phyloP scores from a whole-genome alignment of 352 stramenopile species.

The Pythium brassicae region DNA sequence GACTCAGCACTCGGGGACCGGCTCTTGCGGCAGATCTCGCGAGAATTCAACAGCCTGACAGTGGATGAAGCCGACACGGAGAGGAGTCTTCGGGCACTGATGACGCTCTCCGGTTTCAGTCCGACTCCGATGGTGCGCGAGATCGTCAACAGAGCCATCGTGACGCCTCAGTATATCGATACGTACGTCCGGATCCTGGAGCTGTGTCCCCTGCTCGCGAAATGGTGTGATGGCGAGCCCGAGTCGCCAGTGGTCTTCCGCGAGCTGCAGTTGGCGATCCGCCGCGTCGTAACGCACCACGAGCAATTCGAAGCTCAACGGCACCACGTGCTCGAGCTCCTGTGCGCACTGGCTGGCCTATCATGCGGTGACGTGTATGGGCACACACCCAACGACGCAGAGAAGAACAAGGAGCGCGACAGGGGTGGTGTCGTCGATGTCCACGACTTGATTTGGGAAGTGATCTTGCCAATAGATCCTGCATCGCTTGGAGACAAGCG shows the following conservation, averaged over 20 bases:
- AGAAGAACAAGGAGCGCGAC: background rate
- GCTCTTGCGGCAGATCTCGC: conserved; percentile 18
- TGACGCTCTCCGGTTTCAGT: conserved; percentile 24
- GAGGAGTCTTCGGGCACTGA: conserved; percentile 13
- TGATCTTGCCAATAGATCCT: conserved; percentile 7
- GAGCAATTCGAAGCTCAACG: conserved; percentile 22
- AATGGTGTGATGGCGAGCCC: conserved; percentile 16
- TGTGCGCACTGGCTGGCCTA: conserved; percentile 13
- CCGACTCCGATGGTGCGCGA: conserved; percentile 23
- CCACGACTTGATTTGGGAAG: conserved; percentile 5
- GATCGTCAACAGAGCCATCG: conserved; percentile 18
- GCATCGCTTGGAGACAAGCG: background rate
- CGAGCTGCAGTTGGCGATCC: conserved; percentile 17
- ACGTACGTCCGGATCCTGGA: conserved; percentile 22
- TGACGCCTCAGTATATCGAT: conserved; percentile 15
- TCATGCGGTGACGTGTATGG: background rate
- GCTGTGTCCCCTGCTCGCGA: conserved; percentile 23
- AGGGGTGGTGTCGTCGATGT: background rate
- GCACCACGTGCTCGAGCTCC: conserved; percentile 21
- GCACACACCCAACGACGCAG: conserved; percentile 3
- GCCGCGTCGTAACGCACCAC: conserved; percentile 16
- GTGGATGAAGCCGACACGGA: conserved; percentile 10
- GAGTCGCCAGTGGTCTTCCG: background rate
- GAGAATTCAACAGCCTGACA: conserved; percentile 33
- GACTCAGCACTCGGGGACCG: conserved; percentile 3